Conservation (phyloP, 2,329 filamentous ascomycete species). For the Sporothrix pallida region DNA sequence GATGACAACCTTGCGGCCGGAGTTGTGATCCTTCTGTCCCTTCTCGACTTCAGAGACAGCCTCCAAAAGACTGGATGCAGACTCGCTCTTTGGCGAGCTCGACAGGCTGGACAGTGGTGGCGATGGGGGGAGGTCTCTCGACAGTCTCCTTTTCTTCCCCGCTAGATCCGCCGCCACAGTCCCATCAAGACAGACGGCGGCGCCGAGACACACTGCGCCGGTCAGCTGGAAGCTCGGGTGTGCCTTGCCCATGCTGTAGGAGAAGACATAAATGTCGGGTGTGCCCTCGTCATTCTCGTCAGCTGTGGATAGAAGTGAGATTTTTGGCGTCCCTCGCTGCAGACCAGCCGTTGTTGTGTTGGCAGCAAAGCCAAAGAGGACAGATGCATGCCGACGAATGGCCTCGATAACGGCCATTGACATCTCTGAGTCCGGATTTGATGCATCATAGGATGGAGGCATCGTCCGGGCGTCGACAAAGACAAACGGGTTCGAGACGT, state of each 20-base stretch:
- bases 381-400: constrained; percentile 60
- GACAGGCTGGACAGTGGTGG: constrained; percentile 11
- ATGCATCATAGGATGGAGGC: constrained; percentile 52
- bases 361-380: constrained; percentile 61
- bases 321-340: constrained; percentile 56
- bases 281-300: background rate
- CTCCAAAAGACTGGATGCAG: background rate
- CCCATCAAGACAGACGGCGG: constrained; percentile 51
- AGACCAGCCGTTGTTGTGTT: constrained; percentile 45
- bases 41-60: too few relatives aligned
- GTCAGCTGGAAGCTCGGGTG: constrained; percentile 61
- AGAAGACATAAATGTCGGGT: constrained; percentile 51
- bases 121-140: background rate
- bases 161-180: constrained; percentile 44
- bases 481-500: constrained; percentile 50
- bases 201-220: constrained; percentile 55
- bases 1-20: constrained; percentile 37
- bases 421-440: constrained; percentile 44
- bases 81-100: constrained; percentile 12
- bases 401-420: constrained; percentile 50
- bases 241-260: constrained; percentile 57
- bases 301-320: too few relatives aligned
- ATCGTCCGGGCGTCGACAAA: constrained; percentile 58
- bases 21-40: background rate
- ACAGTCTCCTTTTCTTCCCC: background rate